Evolutionary conservation across 192 early-diverging fungal species (phyloP), one percentile per base, ranked within the genome.

Genomic region (Coemansia guatemalensis): DNA sequence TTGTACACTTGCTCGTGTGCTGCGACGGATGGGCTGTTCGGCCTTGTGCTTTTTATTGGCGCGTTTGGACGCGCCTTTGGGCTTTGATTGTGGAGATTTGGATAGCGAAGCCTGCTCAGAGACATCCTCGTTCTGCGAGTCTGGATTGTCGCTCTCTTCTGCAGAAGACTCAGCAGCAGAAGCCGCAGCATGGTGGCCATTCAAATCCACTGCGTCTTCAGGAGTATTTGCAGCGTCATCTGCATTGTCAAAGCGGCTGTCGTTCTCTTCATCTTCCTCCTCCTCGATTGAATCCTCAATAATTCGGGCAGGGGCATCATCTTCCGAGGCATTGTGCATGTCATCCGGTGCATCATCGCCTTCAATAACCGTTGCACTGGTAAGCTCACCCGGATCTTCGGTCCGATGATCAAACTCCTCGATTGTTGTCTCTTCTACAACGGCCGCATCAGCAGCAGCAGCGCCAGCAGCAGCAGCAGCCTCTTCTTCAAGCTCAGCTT

Each of bases 1-100:
- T 29, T 64, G 73, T 0, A 81, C 65, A 24, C 56, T 71, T 5
- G 71, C 58, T 5, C 78, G 68, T 9, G 68, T 51, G 73, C 78
- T 81, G 41, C 72, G 72, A 18, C 78, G 78, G 9, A 65, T 35
- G 2, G 65, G 52, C 26, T 62, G 58, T n/a, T 58, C 56, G 11
- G 57, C 8, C 24, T 57, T 26, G 26, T 39, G 53, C n/a, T 33
- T 35, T 21, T 32, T 54, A 22, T 24, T 3, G 20, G 55, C 2
- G 33, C 44, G 51, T n/a, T 58, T 52, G 53, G 53, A n/a, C 17
- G 33, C n/a, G 25, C n/a, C 51, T 9, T 44, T 11, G 5, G 33
- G 33, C 7, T 51, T n/a, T 61, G 57, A 9, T 50, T 61, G 51
- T 48, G 52, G 30, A 5, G 54, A 39, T 49, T 66, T 35, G n/a